Percentiles rank a stretch among this genome's conserved stretches.
Evolutionary conservation across 495 filamentous ascomycete genomes (phyloP).

Genomic region (Melanomma pulvis-pyrius): DNA sequence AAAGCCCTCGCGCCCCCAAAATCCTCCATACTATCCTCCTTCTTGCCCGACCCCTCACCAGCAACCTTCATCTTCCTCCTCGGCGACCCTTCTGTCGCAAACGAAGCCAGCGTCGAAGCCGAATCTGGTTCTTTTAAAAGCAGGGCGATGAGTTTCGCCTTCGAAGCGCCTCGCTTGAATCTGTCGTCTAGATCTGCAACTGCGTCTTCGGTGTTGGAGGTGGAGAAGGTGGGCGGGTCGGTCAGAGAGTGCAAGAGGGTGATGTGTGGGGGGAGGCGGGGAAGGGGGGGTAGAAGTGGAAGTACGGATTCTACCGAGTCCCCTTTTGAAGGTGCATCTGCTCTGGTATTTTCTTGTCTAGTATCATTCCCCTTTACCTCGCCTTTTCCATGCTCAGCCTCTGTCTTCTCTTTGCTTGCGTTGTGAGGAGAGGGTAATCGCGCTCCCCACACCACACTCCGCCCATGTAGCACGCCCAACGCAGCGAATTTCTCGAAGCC

Average conservation of each 20-base stretch:
- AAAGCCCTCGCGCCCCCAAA: constrained; percentile 12
- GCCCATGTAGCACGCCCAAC: constrained; percentile 80
- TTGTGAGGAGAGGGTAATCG: constrained; percentile 40
- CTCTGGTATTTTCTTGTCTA: not conserved
- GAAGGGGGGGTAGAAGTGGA: constrained; percentile 57
- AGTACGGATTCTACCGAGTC: constrained; percentile 33
- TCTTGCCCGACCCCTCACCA: constrained; percentile 5
- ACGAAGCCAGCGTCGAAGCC: not conserved
- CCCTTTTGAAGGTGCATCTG: not conserved
- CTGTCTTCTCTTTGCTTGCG: not conserved
- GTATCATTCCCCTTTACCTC: not conserved
- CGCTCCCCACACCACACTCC: constrained; percentile 76
- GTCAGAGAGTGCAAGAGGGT: constrained; percentile 71
- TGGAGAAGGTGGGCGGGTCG: constrained; percentile 75
- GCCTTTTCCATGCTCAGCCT: not conserved
- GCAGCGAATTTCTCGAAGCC: constrained; percentile 89
- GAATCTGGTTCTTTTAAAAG: constrained; percentile 39
- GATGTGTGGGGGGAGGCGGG: constrained; percentile 74
- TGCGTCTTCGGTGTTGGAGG: constrained; percentile 78
- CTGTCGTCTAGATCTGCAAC: constrained; percentile 86
- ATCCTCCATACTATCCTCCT: constrained; percentile 23
- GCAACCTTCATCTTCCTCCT: constrained; percentile 1
- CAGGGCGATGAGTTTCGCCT: constrained; percentile 78
- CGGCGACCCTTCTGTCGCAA: not conserved
- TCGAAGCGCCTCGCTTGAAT: constrained; percentile 75